Base-by-base conservation (phyloP, 2,329 filamentous ascomycete genomes). In the Sarocladium brachiariae region DNA sequence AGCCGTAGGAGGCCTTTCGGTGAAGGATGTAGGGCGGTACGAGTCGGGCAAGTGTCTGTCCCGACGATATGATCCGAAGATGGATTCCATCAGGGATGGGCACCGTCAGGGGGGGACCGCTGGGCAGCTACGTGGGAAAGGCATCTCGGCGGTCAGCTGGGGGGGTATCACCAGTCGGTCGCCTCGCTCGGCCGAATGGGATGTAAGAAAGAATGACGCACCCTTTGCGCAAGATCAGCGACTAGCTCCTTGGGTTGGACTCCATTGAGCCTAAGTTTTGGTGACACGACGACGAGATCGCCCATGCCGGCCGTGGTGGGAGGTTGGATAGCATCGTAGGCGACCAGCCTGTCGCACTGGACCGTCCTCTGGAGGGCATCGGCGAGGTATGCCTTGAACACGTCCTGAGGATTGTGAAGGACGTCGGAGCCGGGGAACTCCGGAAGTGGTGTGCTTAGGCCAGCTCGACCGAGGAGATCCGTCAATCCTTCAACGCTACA, bases 261-360 rank as follows among this genome's bases (percentile, higher is more conserved):
- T 1, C 34, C 50, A 1, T 27, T 53, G 2, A 62, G 54, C 35
- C 54, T 60, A 37, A 62, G 56, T 14, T 8, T 62, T 0, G 60
- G 60, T 0, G 59, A 56, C 2, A 62, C 59, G n/a, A 62, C 27
- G 1, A 61, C 51, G 10, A 62, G 58, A 3, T 62, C 60, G 0
- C 60, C 60, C 52, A 54, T 55, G 0, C 59, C 59, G 0, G 59
- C 61, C 1, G 57, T 47, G 16, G 62, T 62, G 2, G 59, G 58
- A 0, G 55, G 55, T 25, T 62, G 60, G 3, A 62, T 61, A 0
- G 60, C 59, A 52, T 61, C 59, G 4, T 61, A 61, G 13, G 59
- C 59, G 3, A 59, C 33, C 27, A 47, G 4, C 11, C 49, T 48
- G 21, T 61, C 59, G 23, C 59, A 61, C 0, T 53, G 3, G 0